A percentile compares a stretch with the other conserved stretches of the same genome.
Evolutionary conservation across 2,329 filamentous ascomycete genomes (phyloP).

Genomic region (Parastagonospora avenae): DNA sequence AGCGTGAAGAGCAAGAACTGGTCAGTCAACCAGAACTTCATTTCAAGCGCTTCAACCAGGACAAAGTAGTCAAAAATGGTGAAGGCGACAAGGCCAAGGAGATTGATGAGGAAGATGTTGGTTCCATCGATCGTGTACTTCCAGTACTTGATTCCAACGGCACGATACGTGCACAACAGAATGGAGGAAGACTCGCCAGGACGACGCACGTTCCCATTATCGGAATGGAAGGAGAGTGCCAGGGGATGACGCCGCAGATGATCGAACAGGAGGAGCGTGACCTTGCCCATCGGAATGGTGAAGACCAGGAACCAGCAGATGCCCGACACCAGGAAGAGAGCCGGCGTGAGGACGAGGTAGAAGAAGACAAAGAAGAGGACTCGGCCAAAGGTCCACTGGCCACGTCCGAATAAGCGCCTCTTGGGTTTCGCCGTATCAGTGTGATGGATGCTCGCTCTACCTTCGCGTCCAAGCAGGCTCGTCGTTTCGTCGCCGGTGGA

Average conservation of each 20-base stretch:
- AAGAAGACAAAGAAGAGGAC: constrained; percentile 97
- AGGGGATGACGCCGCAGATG: constrained; percentile 92
- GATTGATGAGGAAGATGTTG: constrained; percentile 98
- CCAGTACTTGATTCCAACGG: constrained; percentile 94
- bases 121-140: constrained; percentile 99
- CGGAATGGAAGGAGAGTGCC: constrained; percentile 90
- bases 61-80: constrained; percentile 92
- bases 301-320: constrained; percentile 98
- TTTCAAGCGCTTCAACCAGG: constrained; percentile 68
- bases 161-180: constrained; percentile 93
- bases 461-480: constrained; percentile 76
- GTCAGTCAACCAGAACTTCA: constrained; percentile 76
- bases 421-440: constrained; percentile 61
- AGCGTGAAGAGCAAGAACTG: constrained; percentile 85
- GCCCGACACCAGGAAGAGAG: constrained; percentile 81
- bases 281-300: constrained; percentile 97
- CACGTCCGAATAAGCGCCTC: constrained; percentile 88
- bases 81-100: constrained; percentile 91
- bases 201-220: constrained; percentile 73
- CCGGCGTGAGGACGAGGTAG: constrained; percentile 87
- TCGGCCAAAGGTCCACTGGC: constrained; percentile 92
- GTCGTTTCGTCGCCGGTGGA: constrained; percentile 87
- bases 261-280: constrained; percentile 85
- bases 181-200: constrained; percentile 80
- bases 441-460: constrained; percentile 54